A percentile compares a stretch with the other conserved stretches of the same genome.
Conservation (phyloP, 805 yeast species). For the Cyberlindnera bimundalis region DNA sequence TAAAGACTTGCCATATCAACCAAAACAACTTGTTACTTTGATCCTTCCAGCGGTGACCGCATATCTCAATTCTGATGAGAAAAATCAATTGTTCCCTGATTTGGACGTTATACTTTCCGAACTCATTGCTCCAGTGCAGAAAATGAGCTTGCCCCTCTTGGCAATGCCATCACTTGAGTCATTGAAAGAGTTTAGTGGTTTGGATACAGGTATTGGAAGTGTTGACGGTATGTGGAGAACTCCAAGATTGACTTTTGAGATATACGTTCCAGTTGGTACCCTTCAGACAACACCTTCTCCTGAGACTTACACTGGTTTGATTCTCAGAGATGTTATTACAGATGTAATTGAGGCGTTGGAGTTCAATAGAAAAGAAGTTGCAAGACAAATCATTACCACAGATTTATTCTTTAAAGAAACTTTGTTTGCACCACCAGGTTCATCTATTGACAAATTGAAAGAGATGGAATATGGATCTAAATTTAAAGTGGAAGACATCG, state of each 20-base stretch:
- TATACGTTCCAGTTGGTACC: constrained; percentile 49
- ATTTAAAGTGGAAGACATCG: constrained; percentile 88
- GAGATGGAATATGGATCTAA: constrained; percentile 50
- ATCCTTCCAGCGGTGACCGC: constrained; percentile 48
- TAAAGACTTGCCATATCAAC: constrained; percentile 44
- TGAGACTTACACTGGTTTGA: constrained; percentile 48
- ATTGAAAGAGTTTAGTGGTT: constrained; percentile 30
- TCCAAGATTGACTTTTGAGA: constrained; percentile 59
- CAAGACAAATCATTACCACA: constrained; percentile 74
- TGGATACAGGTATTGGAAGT: constrained; percentile 41
- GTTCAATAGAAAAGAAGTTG: constrained; percentile 84
- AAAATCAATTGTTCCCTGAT: constrained; percentile 34
- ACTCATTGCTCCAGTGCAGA: constrained; percentile 18
- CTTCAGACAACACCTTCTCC: constrained; percentile 66
- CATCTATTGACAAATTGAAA: constrained; percentile 67
- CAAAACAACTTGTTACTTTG: constrained; percentile 45
- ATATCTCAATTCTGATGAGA: constrained; percentile 7
- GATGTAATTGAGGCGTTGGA: constrained; percentile 80
- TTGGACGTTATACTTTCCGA: constrained; percentile 22
- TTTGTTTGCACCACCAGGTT: constrained; percentile 69
- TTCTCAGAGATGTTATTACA: constrained; percentile 69
- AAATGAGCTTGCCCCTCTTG: constrained; percentile 24
- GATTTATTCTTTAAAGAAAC: constrained; percentile 67
- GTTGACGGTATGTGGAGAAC: constrained; percentile 66
- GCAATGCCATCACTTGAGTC: constrained; percentile 36